Evolutionary conservation across 169 alveolate species (phyloP).

Genomic region (Eimeria sp.): DNA sequence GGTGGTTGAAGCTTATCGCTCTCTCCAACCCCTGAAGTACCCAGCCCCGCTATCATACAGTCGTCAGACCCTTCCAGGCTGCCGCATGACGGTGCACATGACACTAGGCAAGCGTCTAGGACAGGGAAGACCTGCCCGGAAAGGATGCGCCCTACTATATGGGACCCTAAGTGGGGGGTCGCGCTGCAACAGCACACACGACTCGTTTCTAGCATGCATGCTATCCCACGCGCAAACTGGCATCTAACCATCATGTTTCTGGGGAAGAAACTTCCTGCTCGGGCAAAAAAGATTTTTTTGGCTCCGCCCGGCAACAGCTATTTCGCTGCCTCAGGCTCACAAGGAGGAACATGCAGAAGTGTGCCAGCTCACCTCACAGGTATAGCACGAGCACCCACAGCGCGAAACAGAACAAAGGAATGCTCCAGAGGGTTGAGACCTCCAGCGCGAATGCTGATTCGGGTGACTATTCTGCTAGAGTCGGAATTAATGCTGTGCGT

Average conservation of each 20-base stretch:
- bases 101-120: slow-evolving; percentile 61
- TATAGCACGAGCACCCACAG: slow-evolving; percentile 20
- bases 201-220: not conserved
- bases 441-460: slow-evolving; percentile 12
- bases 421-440: slow-evolving; percentile 68
- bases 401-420: slow-evolving; percentile 61
- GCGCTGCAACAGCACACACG: slow-evolving; percentile 59
- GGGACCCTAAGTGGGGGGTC: slow-evolving; percentile 66
- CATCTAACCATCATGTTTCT: not conserved
- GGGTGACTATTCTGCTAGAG: slow-evolving; percentile 6
- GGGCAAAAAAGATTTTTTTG: too few species aligned
- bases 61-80: slow-evolving; percentile 3
- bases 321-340: not conserved
- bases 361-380: slow-evolving; percentile 43
- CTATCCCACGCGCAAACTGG: not conserved
- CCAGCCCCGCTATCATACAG: slow-evolving; percentile 62
- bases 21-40: slow-evolving; percentile 7
- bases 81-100: slow-evolving; percentile 38
- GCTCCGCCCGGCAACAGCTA: not conserved
- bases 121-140: slow-evolving; percentile 67
- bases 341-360: not conserved
- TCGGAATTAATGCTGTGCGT: slow-evolving; percentile 1
- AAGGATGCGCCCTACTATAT: slow-evolving; percentile 53
- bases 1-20: slow-evolving; percentile 5
- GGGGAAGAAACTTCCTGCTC: not conserved